Conservation (phyloP, 805 yeast genomes). For the Candida nanaspora region DNA sequence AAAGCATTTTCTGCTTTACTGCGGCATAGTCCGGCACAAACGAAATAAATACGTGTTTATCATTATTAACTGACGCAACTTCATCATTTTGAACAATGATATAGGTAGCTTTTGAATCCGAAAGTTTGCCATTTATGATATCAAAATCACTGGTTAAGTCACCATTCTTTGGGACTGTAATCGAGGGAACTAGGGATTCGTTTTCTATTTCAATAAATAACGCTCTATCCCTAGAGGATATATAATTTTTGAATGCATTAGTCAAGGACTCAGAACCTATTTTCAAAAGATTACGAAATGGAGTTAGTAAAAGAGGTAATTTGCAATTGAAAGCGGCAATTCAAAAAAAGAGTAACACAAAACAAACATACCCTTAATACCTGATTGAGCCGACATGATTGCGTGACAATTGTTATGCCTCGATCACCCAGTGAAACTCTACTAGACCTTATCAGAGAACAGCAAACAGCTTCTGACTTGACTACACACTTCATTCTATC, state of each 20-base stretch:
- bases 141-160: constrained; percentile 29
- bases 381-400: constrained; percentile 68
- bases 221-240: constrained; percentile 23
- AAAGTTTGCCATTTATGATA: constrained; percentile 23
- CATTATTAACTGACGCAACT: constrained; percentile 3
- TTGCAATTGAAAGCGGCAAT: not conserved
- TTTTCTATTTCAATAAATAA: constrained; percentile 20
- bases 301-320: constrained; percentile 12
- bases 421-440: too few species aligned
- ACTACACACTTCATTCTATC: too few species aligned
- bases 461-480: too few species aligned
- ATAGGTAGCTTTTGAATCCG: constrained; percentile 39
- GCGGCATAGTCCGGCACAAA: constrained; percentile 84
- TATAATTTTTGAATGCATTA: constrained; percentile 35
- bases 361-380: constrained; percentile 36
- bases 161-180: constrained; percentile 22
- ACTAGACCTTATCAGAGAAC: too few species aligned
- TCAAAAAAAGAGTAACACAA: not conserved
- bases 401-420: too few species aligned
- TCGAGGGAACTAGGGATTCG: constrained; percentile 27
- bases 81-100: constrained; percentile 35
- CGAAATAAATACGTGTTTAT: constrained; percentile 54
- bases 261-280: constrained; percentile 37
- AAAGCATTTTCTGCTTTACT: constrained; percentile 83
- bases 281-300: too few species aligned